A percentile compares a stretch with the other conserved stretches of the same genome.
These are phyloP conservation scores for Globisporangium megalacanthum DNA, from an alignment of 352 stramenopile species.

Conservation along the genomic window DNA sequence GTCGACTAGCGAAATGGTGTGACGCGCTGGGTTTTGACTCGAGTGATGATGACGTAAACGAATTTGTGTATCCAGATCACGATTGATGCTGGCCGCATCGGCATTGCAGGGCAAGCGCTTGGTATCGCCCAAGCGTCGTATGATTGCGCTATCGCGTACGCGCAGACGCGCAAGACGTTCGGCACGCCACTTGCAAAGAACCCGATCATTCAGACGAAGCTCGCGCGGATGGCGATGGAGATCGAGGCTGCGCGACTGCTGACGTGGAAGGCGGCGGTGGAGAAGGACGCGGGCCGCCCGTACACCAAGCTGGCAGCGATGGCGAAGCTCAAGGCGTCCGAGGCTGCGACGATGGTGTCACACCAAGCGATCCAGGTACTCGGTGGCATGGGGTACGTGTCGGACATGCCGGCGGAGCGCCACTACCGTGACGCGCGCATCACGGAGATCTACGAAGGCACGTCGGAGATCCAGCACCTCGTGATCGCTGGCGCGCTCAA, in stretches of 20 bases:
- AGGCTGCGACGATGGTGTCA: slow-evolving; percentile 94
- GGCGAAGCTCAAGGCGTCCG: slow-evolving; percentile 95
- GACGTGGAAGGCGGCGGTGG: slow-evolving; percentile 90
- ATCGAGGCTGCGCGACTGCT: slow-evolving; percentile 91
- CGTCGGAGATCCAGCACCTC: slow-evolving; percentile 96
- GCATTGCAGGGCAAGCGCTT: slow-evolving; percentile 93
- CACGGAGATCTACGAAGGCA: slow-evolving; percentile 97
- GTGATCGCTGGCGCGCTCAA: slow-evolving; percentile 95
- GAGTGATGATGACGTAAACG: background rate
- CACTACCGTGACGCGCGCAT: slow-evolving; percentile 97
- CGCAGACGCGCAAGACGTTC: slow-evolving; percentile 93
- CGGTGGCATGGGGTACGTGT: slow-evolving; percentile 94
- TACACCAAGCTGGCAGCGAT: slow-evolving; percentile 95
- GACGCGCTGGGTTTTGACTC: background rate
- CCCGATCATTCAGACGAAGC: slow-evolving; percentile 87
- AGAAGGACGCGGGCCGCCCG: slow-evolving; percentile 88
- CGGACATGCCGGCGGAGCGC: slow-evolving; percentile 95
- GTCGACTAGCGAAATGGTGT: background rate
- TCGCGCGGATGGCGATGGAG: slow-evolving; percentile 92
- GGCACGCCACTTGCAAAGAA: slow-evolving; percentile 90
- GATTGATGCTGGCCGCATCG: slow-evolving; percentile 93
- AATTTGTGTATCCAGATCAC: slow-evolving; percentile 54
- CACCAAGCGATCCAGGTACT: slow-evolving; percentile 97
- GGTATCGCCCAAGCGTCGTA: slow-evolving; percentile 95
- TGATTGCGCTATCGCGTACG: slow-evolving; percentile 95